These are phyloP conservation scores for Silybum marianum DNA, from an alignment of 129 eudicot species.

Conservation along the genomic window DNA sequence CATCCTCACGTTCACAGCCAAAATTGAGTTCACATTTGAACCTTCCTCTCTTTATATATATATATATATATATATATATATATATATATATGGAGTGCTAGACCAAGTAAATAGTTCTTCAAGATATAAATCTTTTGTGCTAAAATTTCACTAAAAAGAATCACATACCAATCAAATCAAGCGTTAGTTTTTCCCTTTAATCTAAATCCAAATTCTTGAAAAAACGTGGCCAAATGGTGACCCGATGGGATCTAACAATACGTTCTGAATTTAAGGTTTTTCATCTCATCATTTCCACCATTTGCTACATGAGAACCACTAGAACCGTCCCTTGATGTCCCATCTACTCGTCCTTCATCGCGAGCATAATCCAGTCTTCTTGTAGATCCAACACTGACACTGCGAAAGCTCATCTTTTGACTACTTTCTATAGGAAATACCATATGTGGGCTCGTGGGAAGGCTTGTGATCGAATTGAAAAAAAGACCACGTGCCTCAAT, in stretches of 20 bases:
- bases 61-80: too few species aligned
- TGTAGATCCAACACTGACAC: slow-evolving; percentile 37
- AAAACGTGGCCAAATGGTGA: slow-evolving; percentile 36
- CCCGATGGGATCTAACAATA: slow-evolving; percentile 28
- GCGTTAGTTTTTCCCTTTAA: slow-evolving; percentile 26
- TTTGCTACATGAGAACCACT: slow-evolving; percentile 1
- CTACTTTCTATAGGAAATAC: slow-evolving; percentile 37
- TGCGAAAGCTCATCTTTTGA: slow-evolving; percentile 38
- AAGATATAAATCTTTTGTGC: not conserved
- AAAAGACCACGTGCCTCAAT: slow-evolving; percentile 41
- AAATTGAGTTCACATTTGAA: too few species aligned
- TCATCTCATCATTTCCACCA: not conserved
- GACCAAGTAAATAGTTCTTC: not conserved
- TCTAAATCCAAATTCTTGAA: slow-evolving; percentile 24
- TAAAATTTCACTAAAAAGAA: not conserved
- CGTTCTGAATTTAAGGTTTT: not conserved
- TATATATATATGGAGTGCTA: too few species aligned
- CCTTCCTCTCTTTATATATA: too few species aligned
- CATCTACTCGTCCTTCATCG: slow-evolving; percentile 20
- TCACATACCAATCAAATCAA: slow-evolving; percentile 1
- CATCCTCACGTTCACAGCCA: too few species aligned
- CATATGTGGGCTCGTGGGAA: slow-evolving; percentile 22
- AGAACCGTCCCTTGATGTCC: slow-evolving; percentile 32
- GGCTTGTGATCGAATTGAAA: slow-evolving; percentile 23
- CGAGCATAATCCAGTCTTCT: slow-evolving; percentile 12